Conservation (phyloP, 1,284 basidiomycete genomes). For the Cutaneotrichosporon dermatis region DNA sequence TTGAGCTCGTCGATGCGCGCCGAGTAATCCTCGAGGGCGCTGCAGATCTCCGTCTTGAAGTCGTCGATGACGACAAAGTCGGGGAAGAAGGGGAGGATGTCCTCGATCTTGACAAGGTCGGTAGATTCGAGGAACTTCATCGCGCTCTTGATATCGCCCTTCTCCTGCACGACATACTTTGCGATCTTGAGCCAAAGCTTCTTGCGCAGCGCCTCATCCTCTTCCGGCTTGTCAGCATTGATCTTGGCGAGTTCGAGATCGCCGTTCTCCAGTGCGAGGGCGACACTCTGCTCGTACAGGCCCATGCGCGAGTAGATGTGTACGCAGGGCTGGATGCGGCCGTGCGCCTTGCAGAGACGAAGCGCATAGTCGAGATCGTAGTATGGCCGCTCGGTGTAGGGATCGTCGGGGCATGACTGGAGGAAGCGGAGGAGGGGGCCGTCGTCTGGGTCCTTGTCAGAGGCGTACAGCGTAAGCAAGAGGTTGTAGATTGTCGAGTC, state of each 20-base stretch:
- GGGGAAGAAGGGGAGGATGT: slow-evolving; percentile 98
- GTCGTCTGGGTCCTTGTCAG: slow-evolving; percentile 59
- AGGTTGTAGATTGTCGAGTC: slow-evolving; percentile 91
- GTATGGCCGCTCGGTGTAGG: slow-evolving; percentile 78
- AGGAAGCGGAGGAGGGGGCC: slow-evolving; percentile 80
- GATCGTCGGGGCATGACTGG: slow-evolving; percentile 73
- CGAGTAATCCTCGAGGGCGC: slow-evolving; percentile 90
- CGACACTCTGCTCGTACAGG: slow-evolving; percentile 91
- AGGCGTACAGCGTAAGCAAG: slow-evolving; percentile 78
- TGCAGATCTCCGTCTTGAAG: slow-evolving; percentile 98
- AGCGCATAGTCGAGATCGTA: slow-evolving; percentile 97
- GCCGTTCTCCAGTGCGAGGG: slow-evolving; percentile 87
- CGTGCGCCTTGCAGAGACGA: slow-evolving; percentile 77
- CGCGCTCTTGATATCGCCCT: slow-evolving; percentile 95
- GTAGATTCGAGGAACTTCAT: slow-evolving; percentile 95
- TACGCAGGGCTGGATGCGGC: slow-evolving; percentile 83
- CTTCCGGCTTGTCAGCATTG: slow-evolving; percentile 88
- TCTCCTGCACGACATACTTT: slow-evolving; percentile 92
- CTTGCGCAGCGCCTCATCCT: slow-evolving; percentile 79
- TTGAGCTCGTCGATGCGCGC: slow-evolving; percentile 86
- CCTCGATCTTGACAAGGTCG: slow-evolving; percentile 93
- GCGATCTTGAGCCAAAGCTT: slow-evolving; percentile 98
- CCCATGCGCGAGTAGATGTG: slow-evolving; percentile 98
- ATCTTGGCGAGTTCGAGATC: slow-evolving; percentile 88
- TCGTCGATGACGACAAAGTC: slow-evolving; percentile 99